Base-by-base conservation (phyloP, 2,329 filamentous ascomycete species). In the Lasiodiplodia sp. region DNA sequence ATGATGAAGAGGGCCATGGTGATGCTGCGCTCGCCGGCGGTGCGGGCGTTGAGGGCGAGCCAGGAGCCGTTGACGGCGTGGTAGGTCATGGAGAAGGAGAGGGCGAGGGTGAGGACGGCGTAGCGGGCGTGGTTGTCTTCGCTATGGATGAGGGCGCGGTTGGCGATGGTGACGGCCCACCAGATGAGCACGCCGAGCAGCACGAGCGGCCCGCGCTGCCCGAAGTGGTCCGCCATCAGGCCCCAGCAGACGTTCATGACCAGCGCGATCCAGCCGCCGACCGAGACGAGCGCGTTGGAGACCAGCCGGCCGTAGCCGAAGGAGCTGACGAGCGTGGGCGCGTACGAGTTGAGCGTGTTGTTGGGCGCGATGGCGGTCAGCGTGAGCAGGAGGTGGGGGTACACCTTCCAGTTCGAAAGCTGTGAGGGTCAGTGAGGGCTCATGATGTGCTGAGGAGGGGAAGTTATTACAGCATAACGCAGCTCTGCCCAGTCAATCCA, bases 381-480 rank as follows among this genome's bases (percentile, higher is more conserved):
- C 0, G 76, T 78, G 64, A 78, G 74, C n/a, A 78, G 60, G 52
- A 78, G 72, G 60, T 78, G 76, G 1, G 75, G 66, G 72, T 76
- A 78, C 51, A 78, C 68, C 38, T 73, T 70, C 77, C 77, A 78
- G 56, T 75, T 76, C 12, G 71, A 63, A 11, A 68, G 55, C 67
- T 68, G n/a, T 10, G 12, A 21, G 25, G 10, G 8, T 38, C 6
- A 16, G 71, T 68, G 75, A 75, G 52, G 44, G 4, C 4, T 16
- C 11, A 7, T 14, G 14, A 23, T n/a, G 16, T 6, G 14, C 34
- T 55, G 21, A 23, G 11, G 37, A n/a, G 28, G 1, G n/a, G 31
- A n/a, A 18, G 6, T 34, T 14, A 52, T 31, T 49, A 71, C 66
- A 18, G 69, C 62, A 16, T n/a, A 10, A 18, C 49, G 44, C 12